A percentile compares a stretch with the other conserved stretches of the same genome.
These are phyloP conservation scores for Pestalotiopsis sp. DNA, from an alignment of 2,329 filamentous ascomycete genomes.

Conservation along the genomic window DNA sequence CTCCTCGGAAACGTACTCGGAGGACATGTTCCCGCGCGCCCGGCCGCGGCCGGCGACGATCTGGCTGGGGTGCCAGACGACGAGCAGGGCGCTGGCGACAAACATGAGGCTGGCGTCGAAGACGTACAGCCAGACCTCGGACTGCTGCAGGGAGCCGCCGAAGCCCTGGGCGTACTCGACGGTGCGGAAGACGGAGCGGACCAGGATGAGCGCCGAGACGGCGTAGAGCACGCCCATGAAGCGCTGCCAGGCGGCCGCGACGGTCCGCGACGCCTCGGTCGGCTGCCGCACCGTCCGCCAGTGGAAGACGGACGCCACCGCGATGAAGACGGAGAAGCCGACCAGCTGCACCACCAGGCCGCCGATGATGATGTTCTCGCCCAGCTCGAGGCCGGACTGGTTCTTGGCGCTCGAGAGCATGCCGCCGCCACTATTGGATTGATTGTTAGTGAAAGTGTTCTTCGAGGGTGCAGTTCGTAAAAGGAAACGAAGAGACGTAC, in stretches of 20 bases:
- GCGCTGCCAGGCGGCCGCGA: slow-evolving; percentile 27
- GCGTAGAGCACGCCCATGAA: slow-evolving; percentile 15
- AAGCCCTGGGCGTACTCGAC: slow-evolving; percentile 37
- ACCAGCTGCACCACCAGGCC: slow-evolving; percentile 54
- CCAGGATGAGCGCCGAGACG: slow-evolving; percentile 31
- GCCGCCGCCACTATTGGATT: slow-evolving; percentile 7
- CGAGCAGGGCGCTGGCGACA: not conserved
- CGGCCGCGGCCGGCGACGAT: not conserved
- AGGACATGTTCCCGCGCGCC: not conserved
- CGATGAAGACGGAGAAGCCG: slow-evolving; percentile 51
- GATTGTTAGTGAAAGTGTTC: not conserved
- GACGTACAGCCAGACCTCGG: slow-evolving; percentile 29
- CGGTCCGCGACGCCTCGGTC: not conserved
- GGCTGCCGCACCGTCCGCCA: slow-evolving; percentile 20
- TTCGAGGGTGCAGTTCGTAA: not conserved
- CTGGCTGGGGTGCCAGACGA: not conserved
- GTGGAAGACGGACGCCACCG: slow-evolving; percentile 45
- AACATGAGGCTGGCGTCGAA: slow-evolving; percentile 33
- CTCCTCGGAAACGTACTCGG: not conserved
- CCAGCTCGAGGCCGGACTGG: slow-evolving; percentile 27
- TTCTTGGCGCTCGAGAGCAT: slow-evolving; percentile 22
- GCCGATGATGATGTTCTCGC: slow-evolving; percentile 46
- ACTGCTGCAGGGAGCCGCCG: slow-evolving; percentile 25
- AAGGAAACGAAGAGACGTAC: slow-evolving; percentile 22
- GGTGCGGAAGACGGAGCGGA: slow-evolving; percentile 38